Evolutionary conservation across 805 yeast species (phyloP), one percentile per base, ranked within the genome.

Genomic region (Teunomyces stri): DNA sequence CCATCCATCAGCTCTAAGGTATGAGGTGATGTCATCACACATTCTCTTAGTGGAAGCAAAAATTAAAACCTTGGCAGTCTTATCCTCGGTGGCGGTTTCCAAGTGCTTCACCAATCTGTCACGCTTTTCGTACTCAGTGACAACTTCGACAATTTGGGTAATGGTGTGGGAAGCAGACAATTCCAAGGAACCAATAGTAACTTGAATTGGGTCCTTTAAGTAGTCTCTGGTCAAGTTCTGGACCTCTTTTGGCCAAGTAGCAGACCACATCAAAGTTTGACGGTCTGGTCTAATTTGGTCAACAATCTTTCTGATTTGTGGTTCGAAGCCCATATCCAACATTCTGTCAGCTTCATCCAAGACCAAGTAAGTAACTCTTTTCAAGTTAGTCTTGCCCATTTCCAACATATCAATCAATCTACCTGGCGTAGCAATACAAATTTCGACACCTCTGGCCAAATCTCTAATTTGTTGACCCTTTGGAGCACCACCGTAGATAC

Each of bases 311-410:
- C 99, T 85, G 72, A 94, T 94, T 81, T 92, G 98, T 58, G 98
- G 98, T 79, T 94, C 99, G 71, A 94, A 94, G 70, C 99, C 99
- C 99, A 94, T 94, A 78, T 94, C 99, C 75, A 94, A 83, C 99
- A 94, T 94, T 80, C 99, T 88, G 75, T 94, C 99, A 64, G 99
- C 99, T 82, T 94, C 99, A 73, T 94, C 99, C 62, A 94, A 80
- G 53, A 94, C 98, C 68, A 94, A 80, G 74, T 94, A 94, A 45
- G 98, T 94, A 53, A 94, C 97, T 78, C 98, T 88, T 69, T 88
- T 85, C 64, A 94, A 80, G 75, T 92, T 94, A 50, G 98, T 94
- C 77, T 87, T 91, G 62, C 94, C 92, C 53, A 86, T 77, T 75
- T 94, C 98, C 62, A 94, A 81, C 96, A 94, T 88, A 74, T 94